Evolutionary conservation across 164 flowering plant genomes (phyloP).

Genomic region (Vitis cinerea): DNA sequence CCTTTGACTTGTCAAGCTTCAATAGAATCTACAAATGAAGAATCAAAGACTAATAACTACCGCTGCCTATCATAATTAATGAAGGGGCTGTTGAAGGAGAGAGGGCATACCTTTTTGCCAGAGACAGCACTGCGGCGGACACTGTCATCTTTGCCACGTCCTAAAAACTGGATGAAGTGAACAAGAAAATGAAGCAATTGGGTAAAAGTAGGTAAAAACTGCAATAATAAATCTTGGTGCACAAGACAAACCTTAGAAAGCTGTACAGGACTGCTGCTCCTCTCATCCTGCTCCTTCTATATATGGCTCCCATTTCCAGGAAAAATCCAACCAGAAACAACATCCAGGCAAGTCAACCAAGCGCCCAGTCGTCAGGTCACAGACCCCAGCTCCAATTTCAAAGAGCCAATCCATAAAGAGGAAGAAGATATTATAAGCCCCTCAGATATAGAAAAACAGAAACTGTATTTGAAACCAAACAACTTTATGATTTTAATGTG

Average conservation of each 20-base stretch:
- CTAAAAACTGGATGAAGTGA: conserved; percentile 60
- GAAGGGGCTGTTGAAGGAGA: too few relatives aligned
- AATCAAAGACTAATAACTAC: neutral
- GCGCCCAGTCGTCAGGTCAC: conserved; percentile 60
- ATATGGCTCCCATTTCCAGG: conserved; percentile 82
- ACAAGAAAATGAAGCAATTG: neutral
- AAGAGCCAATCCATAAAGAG: conserved; percentile 80
- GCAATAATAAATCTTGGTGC: neutral
- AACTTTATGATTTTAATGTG: too few relatives aligned
- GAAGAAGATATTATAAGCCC: conserved; percentile 77
- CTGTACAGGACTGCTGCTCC: conserved; percentile 83
- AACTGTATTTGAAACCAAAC: neutral
- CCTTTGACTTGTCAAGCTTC: conserved; percentile 94
- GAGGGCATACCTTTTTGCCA: conserved; percentile 75
- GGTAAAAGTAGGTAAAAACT: neutral
- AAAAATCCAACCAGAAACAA: conserved; percentile 54
- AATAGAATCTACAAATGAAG: conserved; percentile 56
- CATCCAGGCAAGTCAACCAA: conserved; percentile 61
- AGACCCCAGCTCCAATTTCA: conserved; percentile 96
- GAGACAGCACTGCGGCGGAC: conserved; percentile 97
- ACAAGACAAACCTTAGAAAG: conserved; percentile 75
- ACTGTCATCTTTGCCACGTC: conserved; percentile 84
- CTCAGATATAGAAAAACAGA: conserved; percentile 17
- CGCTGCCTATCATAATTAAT: too few relatives aligned
- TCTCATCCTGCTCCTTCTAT: conserved; percentile 67